Evolutionary conservation across 176 grass and related monocot genomes (phyloP).

Genomic region (Hordeum marinum): DNA sequence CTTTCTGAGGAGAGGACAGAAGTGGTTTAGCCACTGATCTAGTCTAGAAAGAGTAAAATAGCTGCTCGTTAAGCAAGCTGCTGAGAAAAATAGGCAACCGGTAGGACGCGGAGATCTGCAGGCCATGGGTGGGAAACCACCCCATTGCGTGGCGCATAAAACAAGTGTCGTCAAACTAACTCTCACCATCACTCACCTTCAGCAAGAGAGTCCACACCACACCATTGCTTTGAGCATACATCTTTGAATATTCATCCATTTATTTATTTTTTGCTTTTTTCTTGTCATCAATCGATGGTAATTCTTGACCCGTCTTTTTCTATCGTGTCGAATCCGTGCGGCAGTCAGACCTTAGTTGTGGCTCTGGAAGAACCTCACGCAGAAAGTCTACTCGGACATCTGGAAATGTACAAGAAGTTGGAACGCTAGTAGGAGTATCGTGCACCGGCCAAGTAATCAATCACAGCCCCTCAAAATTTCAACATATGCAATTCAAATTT

Average conservation of each 20-base stretch:
- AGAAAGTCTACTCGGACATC: background rate
- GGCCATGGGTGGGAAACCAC: constrained; percentile 24
- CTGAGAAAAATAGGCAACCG: background rate
- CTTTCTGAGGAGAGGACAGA: background rate
- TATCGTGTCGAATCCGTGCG: background rate
- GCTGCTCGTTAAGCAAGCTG: background rate
- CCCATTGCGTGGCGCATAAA: background rate
- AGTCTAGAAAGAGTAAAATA: background rate
- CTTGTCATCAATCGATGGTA: background rate
- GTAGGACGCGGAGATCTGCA: background rate
- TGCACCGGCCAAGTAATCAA: background rate
- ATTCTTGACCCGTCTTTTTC: constrained; percentile 4
- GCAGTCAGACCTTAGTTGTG: background rate
- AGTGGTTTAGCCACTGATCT: background rate
- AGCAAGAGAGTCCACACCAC: background rate
- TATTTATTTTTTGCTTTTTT: too few relatives aligned
- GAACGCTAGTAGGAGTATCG: background rate
- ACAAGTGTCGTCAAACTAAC: background rate
- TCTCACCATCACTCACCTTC: background rate
- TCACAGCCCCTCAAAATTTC: background rate
- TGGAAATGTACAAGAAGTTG: background rate
- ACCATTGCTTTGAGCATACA: background rate
- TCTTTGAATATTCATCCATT: background rate
- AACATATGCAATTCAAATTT: constrained; percentile 5
- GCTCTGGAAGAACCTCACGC: background rate